Base-by-base conservation (phyloP, 2,329 filamentous ascomycete genomes). In the Paecilomyces formosus region DNA sequence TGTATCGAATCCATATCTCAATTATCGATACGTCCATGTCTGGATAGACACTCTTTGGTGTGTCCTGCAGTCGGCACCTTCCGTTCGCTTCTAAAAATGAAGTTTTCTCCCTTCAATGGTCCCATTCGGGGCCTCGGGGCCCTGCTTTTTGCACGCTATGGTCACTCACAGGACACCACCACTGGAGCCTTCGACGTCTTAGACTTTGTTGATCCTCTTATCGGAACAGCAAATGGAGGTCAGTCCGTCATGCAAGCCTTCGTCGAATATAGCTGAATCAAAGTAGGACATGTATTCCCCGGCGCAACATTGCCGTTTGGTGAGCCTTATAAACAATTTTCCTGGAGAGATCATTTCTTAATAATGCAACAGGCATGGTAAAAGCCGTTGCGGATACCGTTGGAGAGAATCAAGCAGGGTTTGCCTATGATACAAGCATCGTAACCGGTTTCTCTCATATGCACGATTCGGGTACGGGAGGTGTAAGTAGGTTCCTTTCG, bases 341-440 rank as follows among this genome's bases (percentile, higher is more conserved):
- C 54, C 24, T 57, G 5, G 3, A 5, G 15, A 1, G 22, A n/a
- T 18, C 62, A 21, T 28, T 11, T 54, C 12, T 15, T 8, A 11
- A 30, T 13, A 31, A 21, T 3, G 53, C 4, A 6, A 35, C 8
- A 71, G 81, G 79, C 39, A 79, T 85, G 69, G 82, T 80, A 35
- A 85, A 84, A 65, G 79, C 81, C 1, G 80, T 82, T 3, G 79
- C 81, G 30, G 81, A 85, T 63, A 80, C 81, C 1, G 67, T 78
- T 53, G 75, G 73, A 58, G 82, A 76, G 62, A 82, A 85, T 53
- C 81, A 84, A 59, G 82, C 80, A 49, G 83, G 82, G 0, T 85
- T 84, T 65, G 79, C 81, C 6, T 78, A 75, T 2, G 81, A 83
- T 61, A 77, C 77, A 1, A 74, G 72, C 35, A 74, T 74, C 24